Percentiles rank a stretch among this genome's conserved stretches.
These are phyloP conservation scores for Delonix regia DNA, from an alignment of 306 rosid species.

Conservation along the genomic window DNA sequence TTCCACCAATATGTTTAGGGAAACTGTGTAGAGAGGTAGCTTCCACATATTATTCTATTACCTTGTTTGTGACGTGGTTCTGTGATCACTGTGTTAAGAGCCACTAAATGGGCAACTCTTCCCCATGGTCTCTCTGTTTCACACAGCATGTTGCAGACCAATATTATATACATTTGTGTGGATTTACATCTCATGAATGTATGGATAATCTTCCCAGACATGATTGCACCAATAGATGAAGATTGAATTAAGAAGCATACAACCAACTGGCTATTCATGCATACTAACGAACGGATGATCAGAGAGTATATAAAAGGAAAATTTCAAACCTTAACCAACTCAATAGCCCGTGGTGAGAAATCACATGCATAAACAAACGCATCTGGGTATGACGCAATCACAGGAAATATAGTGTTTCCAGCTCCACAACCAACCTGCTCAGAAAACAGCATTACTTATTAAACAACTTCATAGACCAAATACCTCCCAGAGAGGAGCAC, in stretches of 20 bases:
- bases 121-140: slow-evolving; percentile 7
- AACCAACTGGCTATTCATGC: slow-evolving; percentile 21
- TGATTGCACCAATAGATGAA: not conserved
- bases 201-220: slow-evolving; percentile 14
- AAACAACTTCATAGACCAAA: slow-evolving; percentile 19
- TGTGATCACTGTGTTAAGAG: not conserved
- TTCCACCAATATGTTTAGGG: slow-evolving; percentile 4
- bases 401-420: slow-evolving; percentile 92
- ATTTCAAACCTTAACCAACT: slow-evolving; percentile 76
- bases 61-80: not conserved
- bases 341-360: slow-evolving; percentile 90
- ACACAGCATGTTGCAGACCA: slow-evolving; percentile 18
- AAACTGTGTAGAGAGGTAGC: slow-evolving; percentile 19
- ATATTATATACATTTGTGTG: not conserved
- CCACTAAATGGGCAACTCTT: slow-evolving; percentile 10
- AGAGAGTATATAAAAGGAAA: slow-evolving; percentile 18
- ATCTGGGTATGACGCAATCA: slow-evolving; percentile 69
- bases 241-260: slow-evolving; percentile 31
- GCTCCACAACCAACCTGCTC: slow-evolving; percentile 92
- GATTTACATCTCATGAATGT: slow-evolving; percentile 13
- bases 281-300: slow-evolving; percentile 13
- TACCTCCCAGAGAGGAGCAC: slow-evolving; percentile 18
- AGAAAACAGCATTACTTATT: slow-evolving; percentile 23
- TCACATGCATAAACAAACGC: slow-evolving; percentile 88
- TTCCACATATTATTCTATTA: not conserved